Base-by-base conservation (phyloP, 2,329 filamentous ascomycete genomes). In the Penicillium psychrosexuale region DNA sequence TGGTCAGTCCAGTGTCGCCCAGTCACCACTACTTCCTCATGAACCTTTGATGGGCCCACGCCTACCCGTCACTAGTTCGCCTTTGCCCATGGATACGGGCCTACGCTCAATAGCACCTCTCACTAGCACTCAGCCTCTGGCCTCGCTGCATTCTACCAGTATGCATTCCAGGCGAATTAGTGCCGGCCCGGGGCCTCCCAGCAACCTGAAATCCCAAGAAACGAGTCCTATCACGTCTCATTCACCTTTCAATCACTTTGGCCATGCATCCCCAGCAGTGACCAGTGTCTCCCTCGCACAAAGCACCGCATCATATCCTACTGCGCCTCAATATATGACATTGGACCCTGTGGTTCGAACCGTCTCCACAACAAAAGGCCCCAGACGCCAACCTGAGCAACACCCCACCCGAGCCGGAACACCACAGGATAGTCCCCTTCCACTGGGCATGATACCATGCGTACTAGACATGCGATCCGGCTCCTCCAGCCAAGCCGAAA, bases 381-480 rank as follows among this genome's bases (percentile, higher is more conserved):
- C 62, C 7, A 62, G 62, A 24, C 55, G 53, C 44, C 47, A 56
- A 8, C 55, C 58, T 0, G 66, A 69, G 19, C 64, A 66, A 30
- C 34, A 48, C 19, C 24, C 60, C 13, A 49, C 55, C 8, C 40
- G 54, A 42, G 49, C 54, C 12, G 53, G 53, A 28, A 43, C 62
- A 28, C 55, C 61, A 9, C 22, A 60, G 8, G 55, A 55, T 9
- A 58, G 44, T 13, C 46, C 59, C 5, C 56, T 60, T 13, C 51
- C 57, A 7, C 53, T 61, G 15, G 66, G 65, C 15, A 67, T 73
- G 62, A 75, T 76, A 47, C 72, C 71, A 5, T 69, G 73, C 17
- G 64, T 71, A 8, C 48, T 75, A 44, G 74, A 77, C 48, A 53
- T 71, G 36, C 75, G 76, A 43, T 75, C 74, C 3, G 74, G 73